Conservation (phyloP, 2,329 filamentous ascomycete species). For the Pestalotiopsis sp. region DNA sequence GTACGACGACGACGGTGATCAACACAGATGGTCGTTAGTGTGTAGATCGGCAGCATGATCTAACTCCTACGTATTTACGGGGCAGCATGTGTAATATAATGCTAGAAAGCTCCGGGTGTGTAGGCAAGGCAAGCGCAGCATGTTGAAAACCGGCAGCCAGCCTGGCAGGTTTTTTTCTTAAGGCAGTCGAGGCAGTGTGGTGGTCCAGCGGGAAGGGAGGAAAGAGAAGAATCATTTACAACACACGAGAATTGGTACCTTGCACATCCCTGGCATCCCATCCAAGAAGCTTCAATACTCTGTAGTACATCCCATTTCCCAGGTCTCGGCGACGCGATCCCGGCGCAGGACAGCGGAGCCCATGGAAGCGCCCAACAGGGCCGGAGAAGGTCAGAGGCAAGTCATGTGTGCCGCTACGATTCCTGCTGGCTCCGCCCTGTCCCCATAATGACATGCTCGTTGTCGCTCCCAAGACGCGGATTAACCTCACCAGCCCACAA, state of each 20-base stretch:
- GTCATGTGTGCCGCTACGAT: not conserved
- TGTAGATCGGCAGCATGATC: not conserved
- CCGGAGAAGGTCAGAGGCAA: not conserved
- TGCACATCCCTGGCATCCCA: not conserved
- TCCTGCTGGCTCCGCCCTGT: not conserved
- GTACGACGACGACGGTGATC: not conserved
- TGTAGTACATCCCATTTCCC: not conserved
- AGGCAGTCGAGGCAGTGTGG: too few species aligned
- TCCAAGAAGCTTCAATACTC: too few species aligned
- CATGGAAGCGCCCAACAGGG: not conserved
- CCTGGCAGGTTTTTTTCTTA: too few species aligned
- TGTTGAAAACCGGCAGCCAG: too few species aligned
- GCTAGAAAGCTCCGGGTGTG: not conserved
- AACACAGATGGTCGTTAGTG: not conserved
- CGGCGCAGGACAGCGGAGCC: not conserved
- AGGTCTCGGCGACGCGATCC: not conserved
- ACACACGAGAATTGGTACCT: not conserved
- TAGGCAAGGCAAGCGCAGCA: not conserved
- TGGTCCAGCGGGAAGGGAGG: too few species aligned
- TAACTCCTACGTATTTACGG: not conserved
- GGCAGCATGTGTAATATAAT: not conserved
- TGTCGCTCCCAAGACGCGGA: slow-evolving; percentile 1
- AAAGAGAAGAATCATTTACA: too few species aligned
- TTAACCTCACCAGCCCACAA: slow-evolving; percentile 9
- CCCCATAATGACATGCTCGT: slow-evolving; percentile 12